Conservation (phyloP, 345 rosid genomes). For the Pelargonium nanum region DNA sequence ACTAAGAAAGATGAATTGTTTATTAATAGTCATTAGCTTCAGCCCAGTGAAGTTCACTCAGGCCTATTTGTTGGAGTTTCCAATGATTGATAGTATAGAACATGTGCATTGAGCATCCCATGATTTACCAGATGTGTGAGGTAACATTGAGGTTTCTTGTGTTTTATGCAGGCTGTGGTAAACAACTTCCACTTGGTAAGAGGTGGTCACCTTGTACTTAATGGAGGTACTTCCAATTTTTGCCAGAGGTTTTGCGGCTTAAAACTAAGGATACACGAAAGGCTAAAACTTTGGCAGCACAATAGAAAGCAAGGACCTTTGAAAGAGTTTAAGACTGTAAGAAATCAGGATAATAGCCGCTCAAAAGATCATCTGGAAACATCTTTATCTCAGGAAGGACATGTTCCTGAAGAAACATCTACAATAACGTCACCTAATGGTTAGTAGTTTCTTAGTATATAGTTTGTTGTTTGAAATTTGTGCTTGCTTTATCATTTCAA, state of each 20-base stretch:
- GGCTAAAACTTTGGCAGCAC: slow-evolving; percentile 21
- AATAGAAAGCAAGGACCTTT: slow-evolving; percentile 17
- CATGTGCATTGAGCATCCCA: no score
- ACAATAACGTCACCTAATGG: slow-evolving; percentile 9
- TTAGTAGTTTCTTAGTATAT: slow-evolving; percentile 9
- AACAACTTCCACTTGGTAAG: slow-evolving; percentile 16
- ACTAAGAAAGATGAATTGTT: no score
- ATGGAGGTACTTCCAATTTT: slow-evolving; percentile 28
- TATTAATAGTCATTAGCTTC: no score
- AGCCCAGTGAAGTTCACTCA: no score
- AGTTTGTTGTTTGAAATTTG: no score
- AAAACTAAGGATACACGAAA: slow-evolving; percentile 31
- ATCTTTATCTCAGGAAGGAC: no score
- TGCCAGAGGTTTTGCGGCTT: slow-evolving; percentile 37
- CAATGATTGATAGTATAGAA: no score
- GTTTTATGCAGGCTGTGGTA: slow-evolving; percentile 25
- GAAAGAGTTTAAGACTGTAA: slow-evolving; percentile 26
- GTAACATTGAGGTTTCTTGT: slow-evolving; percentile 1
- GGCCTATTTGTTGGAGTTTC: neutral
- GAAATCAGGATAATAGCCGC: slow-evolving; percentile 22
- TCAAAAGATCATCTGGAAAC: slow-evolving; percentile 18
- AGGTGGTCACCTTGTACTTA: slow-evolving; percentile 21
- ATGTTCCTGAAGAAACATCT: slow-evolving; percentile 16
- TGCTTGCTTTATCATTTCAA: no score
- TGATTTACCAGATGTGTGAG: no score